Conservation (phyloP, 805 yeast genomes). For the Tetrapisispora fleetii region DNA sequence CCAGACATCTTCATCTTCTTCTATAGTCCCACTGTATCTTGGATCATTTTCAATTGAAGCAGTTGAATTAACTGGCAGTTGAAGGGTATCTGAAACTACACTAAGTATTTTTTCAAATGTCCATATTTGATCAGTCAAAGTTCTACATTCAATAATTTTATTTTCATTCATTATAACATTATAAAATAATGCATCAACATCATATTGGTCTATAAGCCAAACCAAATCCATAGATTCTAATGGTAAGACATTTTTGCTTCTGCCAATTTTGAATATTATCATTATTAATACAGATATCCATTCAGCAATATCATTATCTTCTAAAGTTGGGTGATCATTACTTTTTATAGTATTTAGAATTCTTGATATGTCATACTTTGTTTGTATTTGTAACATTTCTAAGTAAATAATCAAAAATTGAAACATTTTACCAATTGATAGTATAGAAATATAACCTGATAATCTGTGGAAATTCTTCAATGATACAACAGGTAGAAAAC, state of each 20-base stretch:
- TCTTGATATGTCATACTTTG: constrained; percentile 8
- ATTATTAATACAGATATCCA: constrained; percentile 13
- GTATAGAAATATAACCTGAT: constrained; percentile 13
- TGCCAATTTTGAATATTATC: constrained; percentile 11
- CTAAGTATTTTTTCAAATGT: constrained; percentile 4
- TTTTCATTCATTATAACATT: constrained; percentile 8
- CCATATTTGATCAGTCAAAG: constrained; percentile 8
- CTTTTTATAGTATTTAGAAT: constrained; percentile 3
- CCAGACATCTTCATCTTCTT: constrained; percentile 2
- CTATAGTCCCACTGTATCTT: not conserved
- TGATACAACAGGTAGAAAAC: constrained; percentile 21
- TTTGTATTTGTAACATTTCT: constrained; percentile 7
- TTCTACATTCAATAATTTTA: constrained; percentile 7
- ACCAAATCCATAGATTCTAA: constrained; percentile 10
- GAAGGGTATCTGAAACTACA: constrained; percentile 11
- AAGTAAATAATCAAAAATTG: constrained; percentile 13
- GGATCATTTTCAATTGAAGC: not conserved
- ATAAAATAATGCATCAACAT: constrained; percentile 23
- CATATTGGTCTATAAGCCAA: constrained; percentile 17
- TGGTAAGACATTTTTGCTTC: constrained; percentile 11
- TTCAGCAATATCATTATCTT: constrained; percentile 4
- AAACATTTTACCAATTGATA: constrained; percentile 16
- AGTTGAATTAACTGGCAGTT: constrained; percentile 7
- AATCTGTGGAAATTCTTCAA: constrained; percentile 14
- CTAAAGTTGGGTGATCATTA: not conserved